Base-by-base conservation (phyloP, 2,329 filamentous ascomycete genomes). In the Zasmidium cellare region DNA sequence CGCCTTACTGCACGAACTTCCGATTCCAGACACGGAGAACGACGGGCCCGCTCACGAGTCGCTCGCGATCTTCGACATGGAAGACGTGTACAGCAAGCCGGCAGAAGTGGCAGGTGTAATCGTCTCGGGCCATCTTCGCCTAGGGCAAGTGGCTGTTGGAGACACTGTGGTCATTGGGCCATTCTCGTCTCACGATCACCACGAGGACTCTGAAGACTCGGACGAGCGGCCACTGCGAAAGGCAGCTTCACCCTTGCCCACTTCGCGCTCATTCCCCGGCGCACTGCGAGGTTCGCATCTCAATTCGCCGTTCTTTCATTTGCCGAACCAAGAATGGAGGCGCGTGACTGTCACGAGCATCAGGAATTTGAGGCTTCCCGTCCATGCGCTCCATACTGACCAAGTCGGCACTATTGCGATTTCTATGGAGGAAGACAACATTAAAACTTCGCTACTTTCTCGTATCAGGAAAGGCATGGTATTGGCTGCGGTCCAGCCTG, bases 381-480 rank as follows among this genome's bases (percentile, higher is more conserved):
- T 97, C 0, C 85, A 86, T 48, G 85, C 82, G 0, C 81, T 97
- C 7, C 82, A 87, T 51, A 82, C 87, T 16, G 91, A 91, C 9
- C 93, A 99, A 74, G 92, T 93, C 5, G 94, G 93, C 0, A 97
- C 92, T 0, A 83, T 99, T 54, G 93, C 92, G 0, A 79, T 97
- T 51, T 82, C 88, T 2, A 81, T 75, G 19, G 66, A 88, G 9
- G 64, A 66, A 16, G n/a, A 61, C 38, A 62, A 63, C 23, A 59
- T 66, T 3, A 54, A 23, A 38, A 68, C 71, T 31, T 60, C 64
- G 14, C 72, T 62, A 3, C 69, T 76, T 19, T 64, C 71, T 35
- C 68, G 80, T 24, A 77, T 85, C 14, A 77, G 84, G 23, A 93
- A 96, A 73, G 93, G 93, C 19, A 96, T 96, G 88, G 85, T 97